Evolutionary conservation across 108 stramenopile genomes (phyloP).

Genomic region (Licmophora abbreviata): DNA sequence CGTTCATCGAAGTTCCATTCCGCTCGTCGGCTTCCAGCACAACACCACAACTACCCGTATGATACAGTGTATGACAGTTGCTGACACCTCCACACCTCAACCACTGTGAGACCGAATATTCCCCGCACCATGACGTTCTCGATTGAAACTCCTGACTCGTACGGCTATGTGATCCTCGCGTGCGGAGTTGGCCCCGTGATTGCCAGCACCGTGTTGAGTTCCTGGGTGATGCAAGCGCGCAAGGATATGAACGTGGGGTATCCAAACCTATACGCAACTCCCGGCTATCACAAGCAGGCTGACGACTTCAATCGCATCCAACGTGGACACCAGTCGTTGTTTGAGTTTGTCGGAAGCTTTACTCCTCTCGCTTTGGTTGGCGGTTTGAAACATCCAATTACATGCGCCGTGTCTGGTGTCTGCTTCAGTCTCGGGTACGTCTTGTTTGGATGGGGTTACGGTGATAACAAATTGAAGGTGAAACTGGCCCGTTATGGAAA

Average conservation of each 20-base stretch:
- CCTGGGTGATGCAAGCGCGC: conserved; percentile 65
- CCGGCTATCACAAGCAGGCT: conserved; percentile 72
- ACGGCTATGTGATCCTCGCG: conserved; percentile 36
- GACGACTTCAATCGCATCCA: conserved; percentile 86
- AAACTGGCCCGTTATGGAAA: conserved; percentile 61
- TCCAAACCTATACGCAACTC: conserved; percentile 80
- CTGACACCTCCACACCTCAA: no score
- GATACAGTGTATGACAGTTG: no score
- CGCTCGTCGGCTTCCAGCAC: no score
- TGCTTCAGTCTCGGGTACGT: conserved; percentile 39
- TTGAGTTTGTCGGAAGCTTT: conserved; percentile 42
- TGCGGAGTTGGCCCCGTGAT: conserved; percentile 39
- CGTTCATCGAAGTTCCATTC: no score
- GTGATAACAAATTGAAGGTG: conserved; percentile 58
- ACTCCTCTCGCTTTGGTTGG: conserved; percentile 53
- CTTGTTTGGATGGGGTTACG: conserved; percentile 58
- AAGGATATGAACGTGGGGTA: conserved; percentile 49
- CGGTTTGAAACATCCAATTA: conserved; percentile 69
- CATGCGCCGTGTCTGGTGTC: conserved; percentile 29
- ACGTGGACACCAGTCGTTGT: conserved; percentile 72
- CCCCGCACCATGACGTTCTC: conserved; percentile 13
- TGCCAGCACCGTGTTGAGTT: conserved; percentile 20
- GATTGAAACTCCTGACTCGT: conserved; percentile 18
- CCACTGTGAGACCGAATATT: no score
- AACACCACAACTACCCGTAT: no score